These are phyloP conservation scores for Fusarium brachygibbosum DNA, from an alignment of 2,329 filamentous ascomycete genomes.

Conservation along the genomic window DNA sequence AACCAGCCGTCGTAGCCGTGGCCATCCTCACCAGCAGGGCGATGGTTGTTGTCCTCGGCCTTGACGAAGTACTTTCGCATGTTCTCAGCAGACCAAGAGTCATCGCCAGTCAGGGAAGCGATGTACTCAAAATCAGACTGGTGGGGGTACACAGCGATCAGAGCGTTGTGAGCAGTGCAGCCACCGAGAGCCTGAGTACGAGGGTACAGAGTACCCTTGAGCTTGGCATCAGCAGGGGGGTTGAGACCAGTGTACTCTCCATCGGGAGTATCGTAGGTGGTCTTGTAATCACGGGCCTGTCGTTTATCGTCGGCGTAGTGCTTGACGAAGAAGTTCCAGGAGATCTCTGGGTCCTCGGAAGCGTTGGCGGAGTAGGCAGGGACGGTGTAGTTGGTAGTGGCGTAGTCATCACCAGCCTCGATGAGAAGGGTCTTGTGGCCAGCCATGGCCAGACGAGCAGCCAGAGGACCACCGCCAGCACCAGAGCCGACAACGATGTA, in stretches of 20 bases:
- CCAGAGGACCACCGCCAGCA: constrained; percentile 70
- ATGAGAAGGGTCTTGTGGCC: constrained; percentile 72
- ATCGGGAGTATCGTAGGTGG: constrained; percentile 66
- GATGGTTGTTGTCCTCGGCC: constrained; percentile 68
- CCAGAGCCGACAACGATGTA: constrained; percentile 75
- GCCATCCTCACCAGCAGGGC: constrained; percentile 22
- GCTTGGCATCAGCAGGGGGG: constrained; percentile 57
- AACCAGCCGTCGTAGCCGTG: constrained; percentile 47
- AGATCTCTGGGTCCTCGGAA: constrained; percentile 67
- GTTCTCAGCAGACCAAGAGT: constrained; percentile 68
- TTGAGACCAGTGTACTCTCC: constrained; percentile 64
- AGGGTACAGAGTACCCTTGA: constrained; percentile 62
- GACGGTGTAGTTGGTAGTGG: constrained; percentile 64
- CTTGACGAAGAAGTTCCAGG: constrained; percentile 75
- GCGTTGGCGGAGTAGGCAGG: constrained; percentile 67
- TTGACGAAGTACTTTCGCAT: constrained; percentile 72
- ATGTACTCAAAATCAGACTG: constrained; percentile 72
- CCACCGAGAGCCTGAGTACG: constrained; percentile 63
- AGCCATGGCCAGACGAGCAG: constrained; percentile 69
- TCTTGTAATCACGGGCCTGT: constrained; percentile 70
- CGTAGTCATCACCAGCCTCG: constrained; percentile 72
- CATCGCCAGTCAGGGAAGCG: constrained; percentile 69
- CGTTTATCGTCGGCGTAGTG: constrained; percentile 69
- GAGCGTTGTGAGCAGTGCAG: constrained; percentile 71
- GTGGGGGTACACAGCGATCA: constrained; percentile 70